These are phyloP conservation scores for Trichaptum fuscoviolaceum DNA, from an alignment of 768 basidiomycete genomes.

Conservation along the genomic window DNA sequence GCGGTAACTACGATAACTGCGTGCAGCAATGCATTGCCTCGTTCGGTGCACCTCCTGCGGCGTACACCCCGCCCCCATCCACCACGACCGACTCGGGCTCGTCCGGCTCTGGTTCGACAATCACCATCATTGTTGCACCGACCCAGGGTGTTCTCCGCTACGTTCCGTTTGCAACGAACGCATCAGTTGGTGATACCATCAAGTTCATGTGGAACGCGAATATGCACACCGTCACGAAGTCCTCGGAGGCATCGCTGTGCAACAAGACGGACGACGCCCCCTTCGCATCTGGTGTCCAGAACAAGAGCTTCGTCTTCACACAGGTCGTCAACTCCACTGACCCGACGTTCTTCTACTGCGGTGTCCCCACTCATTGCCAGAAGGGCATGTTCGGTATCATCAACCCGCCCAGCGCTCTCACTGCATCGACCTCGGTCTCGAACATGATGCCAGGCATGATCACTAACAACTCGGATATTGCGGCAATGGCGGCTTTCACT, in stretches of 20 bases:
- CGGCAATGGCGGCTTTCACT: slow-evolving; percentile 51
- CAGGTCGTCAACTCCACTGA: slow-evolving; percentile 70
- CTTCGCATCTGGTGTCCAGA: slow-evolving; percentile 64
- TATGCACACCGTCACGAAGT: slow-evolving; percentile 81
- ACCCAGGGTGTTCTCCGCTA: slow-evolving; percentile 71
- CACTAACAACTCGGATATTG: slow-evolving; percentile 43
- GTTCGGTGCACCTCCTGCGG: slow-evolving; percentile 38
- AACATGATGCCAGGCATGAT: slow-evolving; percentile 44
- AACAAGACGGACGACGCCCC: slow-evolving; percentile 57
- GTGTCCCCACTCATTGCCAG: slow-evolving; percentile 61
- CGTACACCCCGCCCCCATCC: slow-evolving; percentile 23
- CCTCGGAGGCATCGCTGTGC: slow-evolving; percentile 60
- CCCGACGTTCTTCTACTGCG: slow-evolving; percentile 74
- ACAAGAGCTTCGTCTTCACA: slow-evolving; percentile 60
- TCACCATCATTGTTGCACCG: slow-evolving; percentile 76
- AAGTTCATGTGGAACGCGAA: slow-evolving; percentile 74
- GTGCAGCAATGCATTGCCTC: slow-evolving; percentile 66
- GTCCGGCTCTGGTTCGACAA: slow-evolving; percentile 50
- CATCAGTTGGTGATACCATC: slow-evolving; percentile 72
- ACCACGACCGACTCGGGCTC: slow-evolving; percentile 19
- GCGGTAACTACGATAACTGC: slow-evolving; percentile 57
- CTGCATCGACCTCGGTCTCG: slow-evolving; percentile 41
- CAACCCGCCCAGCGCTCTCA: slow-evolving; percentile 52
- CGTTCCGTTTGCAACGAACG: slow-evolving; percentile 70
- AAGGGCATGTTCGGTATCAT: slow-evolving; percentile 87